phyloP scores from a whole-genome alignment of 1,284 basidiomycete species.

The Quambalaria eucalypti region DNA sequence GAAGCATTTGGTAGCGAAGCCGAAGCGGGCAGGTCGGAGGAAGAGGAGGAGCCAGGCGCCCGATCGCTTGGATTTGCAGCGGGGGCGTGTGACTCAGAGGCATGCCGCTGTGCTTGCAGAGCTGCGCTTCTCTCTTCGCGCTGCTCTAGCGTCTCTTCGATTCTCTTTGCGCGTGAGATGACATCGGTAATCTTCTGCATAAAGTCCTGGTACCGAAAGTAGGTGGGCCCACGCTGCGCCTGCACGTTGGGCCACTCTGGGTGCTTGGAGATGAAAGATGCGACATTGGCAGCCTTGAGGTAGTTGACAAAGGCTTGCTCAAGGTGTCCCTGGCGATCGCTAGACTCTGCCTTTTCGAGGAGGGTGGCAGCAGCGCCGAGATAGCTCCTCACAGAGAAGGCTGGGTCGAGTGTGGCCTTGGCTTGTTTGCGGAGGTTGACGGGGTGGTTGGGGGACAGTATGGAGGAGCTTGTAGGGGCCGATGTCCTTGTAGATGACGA shows the following conservation, averaged over 20 bases:
- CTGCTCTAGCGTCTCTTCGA: conserved; percentile 31
- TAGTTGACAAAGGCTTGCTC: conserved; percentile 46
- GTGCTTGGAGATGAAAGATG: conserved; percentile 41
- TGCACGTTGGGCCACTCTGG: conserved; percentile 35
- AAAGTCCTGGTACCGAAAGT: conserved; percentile 38
- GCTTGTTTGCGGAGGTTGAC: conserved; percentile 40
- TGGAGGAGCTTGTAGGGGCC: conserved; percentile 6
- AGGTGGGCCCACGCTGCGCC: conserved; percentile 26
- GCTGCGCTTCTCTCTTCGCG: conserved; percentile 30
- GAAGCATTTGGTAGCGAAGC: neutral
- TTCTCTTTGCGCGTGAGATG: conserved; percentile 30
- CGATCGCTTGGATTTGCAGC: neutral
- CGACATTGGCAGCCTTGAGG: conserved; percentile 41
- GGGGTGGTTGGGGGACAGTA: conserved; percentile 38
- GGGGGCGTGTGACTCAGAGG: neutral
- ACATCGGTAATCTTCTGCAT: conserved; percentile 38
- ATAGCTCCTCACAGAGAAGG: conserved; percentile 42
- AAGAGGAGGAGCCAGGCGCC: neutral
- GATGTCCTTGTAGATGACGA: neutral
- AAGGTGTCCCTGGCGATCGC: conserved; percentile 38
- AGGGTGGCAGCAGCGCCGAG: conserved; percentile 40
- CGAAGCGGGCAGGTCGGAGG: too few species aligned
- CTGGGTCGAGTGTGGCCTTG: conserved; percentile 30
- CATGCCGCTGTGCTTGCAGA: conserved; percentile 6
- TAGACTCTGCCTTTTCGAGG: conserved; percentile 41